Conservation (phyloP, 208 protist species). For the Phytomonas sp. region DNA sequence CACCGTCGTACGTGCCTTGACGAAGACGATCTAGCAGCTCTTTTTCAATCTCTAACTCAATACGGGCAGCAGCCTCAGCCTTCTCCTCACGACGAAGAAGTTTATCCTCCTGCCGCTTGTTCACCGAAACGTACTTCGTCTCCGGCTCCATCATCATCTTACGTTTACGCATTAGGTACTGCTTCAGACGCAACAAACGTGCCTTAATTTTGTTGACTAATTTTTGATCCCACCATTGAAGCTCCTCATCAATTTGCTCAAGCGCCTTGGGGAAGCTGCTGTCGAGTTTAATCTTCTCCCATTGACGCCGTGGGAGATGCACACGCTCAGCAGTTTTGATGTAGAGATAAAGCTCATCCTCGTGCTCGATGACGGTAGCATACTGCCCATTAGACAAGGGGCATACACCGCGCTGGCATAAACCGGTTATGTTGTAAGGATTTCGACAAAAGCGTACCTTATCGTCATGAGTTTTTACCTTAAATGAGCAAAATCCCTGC, state of each 20-base stretch:
- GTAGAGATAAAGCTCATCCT: slow-evolving; percentile 96
- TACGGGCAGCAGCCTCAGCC: slow-evolving; percentile 93
- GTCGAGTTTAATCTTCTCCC: slow-evolving; percentile 97
- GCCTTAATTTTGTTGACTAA: slow-evolving; percentile 96
- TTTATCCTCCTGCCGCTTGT: slow-evolving; percentile 96
- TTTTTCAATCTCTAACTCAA: slow-evolving; percentile 96
- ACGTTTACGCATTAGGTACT: slow-evolving; percentile 97
- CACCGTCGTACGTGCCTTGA: slow-evolving; percentile 88
- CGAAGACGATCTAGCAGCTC: slow-evolving; percentile 96
- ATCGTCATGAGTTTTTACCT: slow-evolving; percentile 88
- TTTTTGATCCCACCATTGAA: slow-evolving; percentile 95
- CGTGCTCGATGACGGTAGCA: slow-evolving; percentile 96
- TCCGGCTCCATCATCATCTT: slow-evolving; percentile 91
- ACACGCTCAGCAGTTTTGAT: slow-evolving; percentile 98
- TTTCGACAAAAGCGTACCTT: slow-evolving; percentile 98
- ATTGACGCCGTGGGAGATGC: slow-evolving; percentile 95
- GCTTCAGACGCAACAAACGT: slow-evolving; percentile 95
- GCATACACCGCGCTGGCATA: slow-evolving; percentile 96
- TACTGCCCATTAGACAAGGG: slow-evolving; percentile 98
- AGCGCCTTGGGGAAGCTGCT: slow-evolving; percentile 94
- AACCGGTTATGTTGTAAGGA: slow-evolving; percentile 97
- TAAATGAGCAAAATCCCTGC: slow-evolving; percentile 91
- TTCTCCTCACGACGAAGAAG: slow-evolving; percentile 93
- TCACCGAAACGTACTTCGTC: slow-evolving; percentile 94
- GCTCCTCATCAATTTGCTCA: slow-evolving; percentile 93